These are phyloP conservation scores for Orbilia javanica DNA, from an alignment of 2,329 filamentous ascomycete species.

Conservation along the genomic window DNA sequence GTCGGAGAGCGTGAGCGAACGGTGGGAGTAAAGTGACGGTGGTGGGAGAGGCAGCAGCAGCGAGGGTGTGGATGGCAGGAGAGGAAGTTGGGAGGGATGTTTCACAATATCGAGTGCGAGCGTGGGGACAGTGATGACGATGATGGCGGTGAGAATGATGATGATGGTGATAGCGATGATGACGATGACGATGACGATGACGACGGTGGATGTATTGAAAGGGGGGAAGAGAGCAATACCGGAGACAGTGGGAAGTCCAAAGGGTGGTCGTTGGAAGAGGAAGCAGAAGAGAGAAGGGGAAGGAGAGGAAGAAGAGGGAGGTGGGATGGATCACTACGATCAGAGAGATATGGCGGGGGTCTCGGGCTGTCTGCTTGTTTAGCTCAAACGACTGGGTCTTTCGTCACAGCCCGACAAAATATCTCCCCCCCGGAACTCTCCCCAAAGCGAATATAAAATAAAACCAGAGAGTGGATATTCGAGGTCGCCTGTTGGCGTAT, in stretches of 20 bases:
- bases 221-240: too few species aligned
- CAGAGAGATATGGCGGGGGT: not conserved
- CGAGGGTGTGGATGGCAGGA: too few species aligned
- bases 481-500: too few species aligned
- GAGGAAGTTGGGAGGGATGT: not conserved
- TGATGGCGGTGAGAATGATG: too few species aligned
- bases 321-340: too few species aligned
- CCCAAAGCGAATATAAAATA: not conserved
- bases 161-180: too few species aligned
- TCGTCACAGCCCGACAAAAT: constrained; percentile 4
- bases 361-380: not conserved
- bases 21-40: not conserved
- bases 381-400: not conserved
- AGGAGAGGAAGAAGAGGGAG: constrained; percentile 18
- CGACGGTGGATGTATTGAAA: too few species aligned
- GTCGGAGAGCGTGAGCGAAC: constrained; percentile 26
- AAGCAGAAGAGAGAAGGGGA: constrained; percentile 11
- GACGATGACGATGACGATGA: too few species aligned
- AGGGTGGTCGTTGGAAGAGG: constrained; percentile 12
- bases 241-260: too few species aligned
- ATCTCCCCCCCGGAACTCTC: too few species aligned
- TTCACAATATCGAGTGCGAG: constrained; percentile 18
- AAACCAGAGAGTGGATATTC: too few species aligned
- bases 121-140: not conserved
- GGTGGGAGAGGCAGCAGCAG: too few species aligned